Base-by-base conservation (phyloP, 805 yeast species). In the Torulaspora franciscae region DNA sequence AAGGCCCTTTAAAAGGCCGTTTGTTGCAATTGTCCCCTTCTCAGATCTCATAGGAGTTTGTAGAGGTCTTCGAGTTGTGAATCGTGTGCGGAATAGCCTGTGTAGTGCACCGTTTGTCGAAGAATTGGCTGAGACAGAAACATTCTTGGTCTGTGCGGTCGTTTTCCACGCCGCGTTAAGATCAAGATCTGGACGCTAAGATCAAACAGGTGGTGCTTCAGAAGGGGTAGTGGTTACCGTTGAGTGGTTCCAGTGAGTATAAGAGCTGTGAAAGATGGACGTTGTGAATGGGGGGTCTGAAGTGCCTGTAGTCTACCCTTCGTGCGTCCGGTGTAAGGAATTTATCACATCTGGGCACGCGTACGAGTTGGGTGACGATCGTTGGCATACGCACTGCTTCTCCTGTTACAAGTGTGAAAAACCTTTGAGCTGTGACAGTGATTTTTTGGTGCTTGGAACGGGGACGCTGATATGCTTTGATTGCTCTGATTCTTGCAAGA, bases 351-450 rank as follows among this genome's bases (percentile, higher is more conserved):
- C 87, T 57, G 96, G 96, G 26, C 95, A 90, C 52, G 98, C 98
- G 2, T 93, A 88, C 62, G 98, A 91, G 62, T 71, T 91, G 40
- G 96, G 96, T 19, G 95, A 85, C 23, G 91, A 88, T 61, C 79
- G 96, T 52, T 93, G 99, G 99, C 99, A 93, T 64, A 84, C 88
- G 45, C 77, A 84, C 50, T 93, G 99, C 67, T 93, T 93, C 67
- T 75, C 80, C 37, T 93, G 99, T 66, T 84, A 95, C 43, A 83
- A 83, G 54, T 93, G 99, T 65, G 72, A 76, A 29, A 75, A 79
- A 55, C 76, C 81, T 29, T 69, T 93, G 44, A 95, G 95, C 22
- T 85, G 95, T 50, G 84, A 88, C 57, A 83, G 95, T 19, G 90
- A 90, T 64, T 87, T 93, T 64, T 70, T 93, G 42, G 97, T 91